These are phyloP conservation scores for Leccinellum luteum DNA, from an alignment of 768 basidiomycete species.

Conservation along the genomic window DNA sequence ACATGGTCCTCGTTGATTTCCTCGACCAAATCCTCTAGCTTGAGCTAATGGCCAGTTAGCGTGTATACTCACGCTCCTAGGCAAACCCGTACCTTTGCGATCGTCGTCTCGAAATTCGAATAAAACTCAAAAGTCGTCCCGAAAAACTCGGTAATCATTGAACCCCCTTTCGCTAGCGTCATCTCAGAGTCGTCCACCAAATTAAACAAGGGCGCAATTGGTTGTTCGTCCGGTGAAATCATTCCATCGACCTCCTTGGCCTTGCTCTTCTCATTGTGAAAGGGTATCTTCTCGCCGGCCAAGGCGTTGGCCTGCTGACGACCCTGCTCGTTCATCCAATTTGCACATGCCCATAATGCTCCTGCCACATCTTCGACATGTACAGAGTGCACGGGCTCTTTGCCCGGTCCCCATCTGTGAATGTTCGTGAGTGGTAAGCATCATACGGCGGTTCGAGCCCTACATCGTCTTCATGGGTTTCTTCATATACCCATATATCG, in stretches of 20 bases:
- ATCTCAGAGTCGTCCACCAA: constrained; percentile 77
- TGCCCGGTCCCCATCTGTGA: constrained; percentile 75
- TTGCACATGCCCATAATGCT: constrained; percentile 69
- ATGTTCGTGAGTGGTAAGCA: constrained; percentile 7
- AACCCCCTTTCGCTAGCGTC: constrained; percentile 64
- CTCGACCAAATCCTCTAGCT: constrained; percentile 67
- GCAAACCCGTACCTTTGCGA: constrained; percentile 54
- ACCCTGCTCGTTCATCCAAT: constrained; percentile 69
- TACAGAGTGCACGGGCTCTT: constrained; percentile 69
- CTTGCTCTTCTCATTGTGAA: constrained; percentile 65
- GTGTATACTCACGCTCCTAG: background rate
- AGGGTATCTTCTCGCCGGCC: constrained; percentile 41
- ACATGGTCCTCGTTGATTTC: constrained; percentile 87
- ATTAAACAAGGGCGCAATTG: constrained; percentile 80
- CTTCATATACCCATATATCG: constrained; percentile 79
- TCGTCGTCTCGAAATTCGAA: constrained; percentile 61
- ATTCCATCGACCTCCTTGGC: constrained; percentile 62
- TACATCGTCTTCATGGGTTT: constrained; percentile 86
- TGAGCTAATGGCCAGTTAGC: constrained; percentile 41
- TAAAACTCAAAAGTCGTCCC: constrained; percentile 82
- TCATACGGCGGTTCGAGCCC: constrained; percentile 22
- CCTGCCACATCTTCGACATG: constrained; percentile 81
- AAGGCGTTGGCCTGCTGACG: constrained; percentile 59
- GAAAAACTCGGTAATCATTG: constrained; percentile 66
- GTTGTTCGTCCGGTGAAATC: constrained; percentile 50